Evolutionary conservation across 345 rosid genomes (phyloP).

Genomic region (Populus pruinosa): DNA sequence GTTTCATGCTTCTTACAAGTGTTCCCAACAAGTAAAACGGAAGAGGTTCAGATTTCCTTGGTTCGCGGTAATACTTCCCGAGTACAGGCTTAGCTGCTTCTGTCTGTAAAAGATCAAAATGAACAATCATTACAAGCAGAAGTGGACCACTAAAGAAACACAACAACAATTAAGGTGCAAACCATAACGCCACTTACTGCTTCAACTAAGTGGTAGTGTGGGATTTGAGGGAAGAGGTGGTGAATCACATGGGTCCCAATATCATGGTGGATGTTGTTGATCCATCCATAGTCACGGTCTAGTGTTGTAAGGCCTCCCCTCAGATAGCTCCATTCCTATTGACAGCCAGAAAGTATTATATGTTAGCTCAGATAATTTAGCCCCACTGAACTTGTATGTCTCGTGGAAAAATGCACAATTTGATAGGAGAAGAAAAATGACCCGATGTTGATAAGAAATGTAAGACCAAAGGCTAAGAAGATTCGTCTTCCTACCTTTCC

Average conservation of each 20-base stretch:
- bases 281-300: conserved; percentile 75
- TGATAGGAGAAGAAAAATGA: neutral
- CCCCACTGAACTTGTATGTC: neutral
- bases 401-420: neutral
- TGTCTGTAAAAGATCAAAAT: conserved; percentile 40
- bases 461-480: neutral
- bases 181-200: conserved; percentile 46
- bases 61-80: conserved; percentile 81
- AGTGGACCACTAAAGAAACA: neutral
- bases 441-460: neutral
- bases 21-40: conserved; percentile 60
- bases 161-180: neutral
- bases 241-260: conserved; percentile 93
- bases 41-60: conserved; percentile 60
- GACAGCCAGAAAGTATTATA: neutral
- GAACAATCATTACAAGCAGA: neutral
- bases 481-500: conserved; percentile 58
- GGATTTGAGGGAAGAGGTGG: conserved; percentile 95
- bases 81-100: conserved; percentile 68
- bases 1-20: conserved; percentile 49
- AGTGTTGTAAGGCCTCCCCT: conserved; percentile 88
- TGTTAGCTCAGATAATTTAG: neutral
- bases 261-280: conserved; percentile 81
- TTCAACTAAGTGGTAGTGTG: conserved; percentile 76
- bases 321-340: conserved; percentile 79